Evolutionary conservation across 2,329 filamentous ascomycete species (phyloP).

Genomic region (Botryotinia calthae): DNA sequence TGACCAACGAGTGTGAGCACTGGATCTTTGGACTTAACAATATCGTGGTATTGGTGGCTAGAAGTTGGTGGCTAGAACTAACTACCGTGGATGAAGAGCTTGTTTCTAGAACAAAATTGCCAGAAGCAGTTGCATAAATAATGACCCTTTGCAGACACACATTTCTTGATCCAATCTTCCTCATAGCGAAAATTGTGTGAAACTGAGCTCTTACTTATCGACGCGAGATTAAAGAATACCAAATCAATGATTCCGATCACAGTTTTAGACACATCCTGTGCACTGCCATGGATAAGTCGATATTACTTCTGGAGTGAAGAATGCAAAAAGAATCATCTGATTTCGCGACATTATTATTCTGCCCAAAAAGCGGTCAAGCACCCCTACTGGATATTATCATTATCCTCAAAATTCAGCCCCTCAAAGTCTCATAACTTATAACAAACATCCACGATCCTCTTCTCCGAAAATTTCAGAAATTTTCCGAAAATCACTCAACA

Average conservation of each 20-base stretch:
- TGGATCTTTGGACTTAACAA: conserved; percentile 9
- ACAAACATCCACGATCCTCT: neutral
- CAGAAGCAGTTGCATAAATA: neutral
- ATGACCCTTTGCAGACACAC: neutral
- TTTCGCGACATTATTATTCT: neutral
- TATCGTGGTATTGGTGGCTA: neutral
- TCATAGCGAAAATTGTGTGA: neutral
- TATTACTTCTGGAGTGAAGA: neutral
- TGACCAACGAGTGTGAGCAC: conserved; percentile 12
- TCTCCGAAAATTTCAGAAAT: neutral
- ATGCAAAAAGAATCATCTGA: neutral
- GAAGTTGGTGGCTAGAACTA: neutral
- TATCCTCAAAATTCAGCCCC: neutral
- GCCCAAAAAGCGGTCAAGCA: conserved; percentile 10
- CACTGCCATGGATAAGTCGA: neutral
- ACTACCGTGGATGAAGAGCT: neutral
- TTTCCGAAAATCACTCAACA: conserved; percentile 41
- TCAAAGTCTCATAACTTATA: neutral
- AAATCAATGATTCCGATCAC: neutral
- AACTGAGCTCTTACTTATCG: neutral
- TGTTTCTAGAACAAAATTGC: neutral
- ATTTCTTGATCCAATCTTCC: neutral
- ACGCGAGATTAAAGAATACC: neutral
- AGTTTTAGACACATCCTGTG: neutral
- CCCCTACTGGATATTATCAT: conserved; percentile 1